Evolutionary conservation across 2,329 filamentous ascomycete species (phyloP).

Genomic region (Fusarium incarnatum): DNA sequence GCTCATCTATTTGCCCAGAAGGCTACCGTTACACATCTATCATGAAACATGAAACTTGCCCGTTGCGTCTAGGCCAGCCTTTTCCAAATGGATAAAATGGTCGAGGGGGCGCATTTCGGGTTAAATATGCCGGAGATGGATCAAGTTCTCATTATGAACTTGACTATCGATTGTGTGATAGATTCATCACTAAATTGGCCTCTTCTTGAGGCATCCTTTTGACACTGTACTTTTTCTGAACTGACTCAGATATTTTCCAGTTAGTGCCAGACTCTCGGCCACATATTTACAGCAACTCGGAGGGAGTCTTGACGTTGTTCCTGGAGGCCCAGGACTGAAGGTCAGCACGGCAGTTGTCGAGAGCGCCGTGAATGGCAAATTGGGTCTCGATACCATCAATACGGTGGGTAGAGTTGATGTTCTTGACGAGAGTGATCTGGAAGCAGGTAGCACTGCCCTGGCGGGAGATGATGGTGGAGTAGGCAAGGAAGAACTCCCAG

Average conservation of each 20-base stretch:
- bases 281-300: slow-evolving; percentile 45
- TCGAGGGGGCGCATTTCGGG: slow-evolving; percentile 44
- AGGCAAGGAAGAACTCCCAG: slow-evolving; percentile 93
- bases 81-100: slow-evolving; percentile 7
- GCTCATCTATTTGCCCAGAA: slow-evolving; percentile 12
- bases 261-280: not conserved
- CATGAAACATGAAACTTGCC: slow-evolving; percentile 39
- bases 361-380: slow-evolving; percentile 74
- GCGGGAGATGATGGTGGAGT: slow-evolving; percentile 85
- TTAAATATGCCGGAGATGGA: slow-evolving; percentile 36
- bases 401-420: slow-evolving; percentile 89
- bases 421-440: slow-evolving; percentile 91
- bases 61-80: slow-evolving; percentile 44
- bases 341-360: slow-evolving; percentile 53
- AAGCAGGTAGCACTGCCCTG: slow-evolving; percentile 89
- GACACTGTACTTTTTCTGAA: slow-evolving; percentile 1
- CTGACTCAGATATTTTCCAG: not conserved
- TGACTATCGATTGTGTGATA: slow-evolving; percentile 1
- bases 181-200: slow-evolving; percentile 1
- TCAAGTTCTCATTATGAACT: slow-evolving; percentile 22
- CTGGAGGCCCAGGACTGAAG: slow-evolving; percentile 52
- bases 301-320: slow-evolving; percentile 52
- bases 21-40: slow-evolving; percentile 36
- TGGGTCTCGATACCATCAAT: slow-evolving; percentile 80
- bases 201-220: slow-evolving; percentile 7